Evolutionary conservation across 1,284 basidiomycete genomes (phyloP).

Genomic region (Fistulina hepatica): DNA sequence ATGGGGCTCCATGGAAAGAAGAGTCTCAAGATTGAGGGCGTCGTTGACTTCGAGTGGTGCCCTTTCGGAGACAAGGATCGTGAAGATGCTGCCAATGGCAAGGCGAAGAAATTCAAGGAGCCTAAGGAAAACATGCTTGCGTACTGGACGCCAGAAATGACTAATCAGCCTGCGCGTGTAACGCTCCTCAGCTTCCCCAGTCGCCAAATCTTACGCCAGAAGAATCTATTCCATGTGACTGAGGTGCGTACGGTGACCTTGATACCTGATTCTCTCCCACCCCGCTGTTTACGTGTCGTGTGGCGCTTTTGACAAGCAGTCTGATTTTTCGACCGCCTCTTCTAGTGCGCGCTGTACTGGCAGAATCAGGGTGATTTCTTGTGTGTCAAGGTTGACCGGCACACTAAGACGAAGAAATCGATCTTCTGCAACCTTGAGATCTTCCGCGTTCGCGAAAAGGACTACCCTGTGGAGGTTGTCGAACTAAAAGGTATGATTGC

Average conservation of each 20-base stretch:
- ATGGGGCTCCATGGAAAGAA: constrained; percentile 98
- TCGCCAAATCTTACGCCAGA: constrained; percentile 79
- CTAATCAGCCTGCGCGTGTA: constrained; percentile 95
- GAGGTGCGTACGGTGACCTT: constrained; percentile 50
- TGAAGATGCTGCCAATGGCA: constrained; percentile 41
- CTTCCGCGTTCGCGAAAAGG: constrained; percentile 96
- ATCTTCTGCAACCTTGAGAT: constrained; percentile 99
- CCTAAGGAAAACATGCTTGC: constrained; percentile 87
- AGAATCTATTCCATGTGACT: constrained; percentile 97
- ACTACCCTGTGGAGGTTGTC: constrained; percentile 96
- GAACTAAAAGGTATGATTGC: constrained; percentile 98
- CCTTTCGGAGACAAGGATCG: constrained; percentile 85
- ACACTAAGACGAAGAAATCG: constrained; percentile 99
- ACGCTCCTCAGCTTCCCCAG: constrained; percentile 86
- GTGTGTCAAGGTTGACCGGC: constrained; percentile 98
- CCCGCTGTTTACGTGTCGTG: not conserved
- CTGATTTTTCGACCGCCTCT: constrained; percentile 8
- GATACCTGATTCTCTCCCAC: constrained; percentile 2
- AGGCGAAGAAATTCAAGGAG: constrained; percentile 45
- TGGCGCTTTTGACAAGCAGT: constrained; percentile 9
- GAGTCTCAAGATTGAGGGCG: constrained; percentile 95
- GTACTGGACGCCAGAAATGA: constrained; percentile 97
- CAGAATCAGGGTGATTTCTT: constrained; percentile 99
- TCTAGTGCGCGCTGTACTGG: constrained; percentile 95
- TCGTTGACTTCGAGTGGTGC: constrained; percentile 99